Evolutionary conservation across 208 protist species (phyloP), one percentile per base, ranked within the genome.

Genomic region (Trypanosoma scelopori): DNA sequence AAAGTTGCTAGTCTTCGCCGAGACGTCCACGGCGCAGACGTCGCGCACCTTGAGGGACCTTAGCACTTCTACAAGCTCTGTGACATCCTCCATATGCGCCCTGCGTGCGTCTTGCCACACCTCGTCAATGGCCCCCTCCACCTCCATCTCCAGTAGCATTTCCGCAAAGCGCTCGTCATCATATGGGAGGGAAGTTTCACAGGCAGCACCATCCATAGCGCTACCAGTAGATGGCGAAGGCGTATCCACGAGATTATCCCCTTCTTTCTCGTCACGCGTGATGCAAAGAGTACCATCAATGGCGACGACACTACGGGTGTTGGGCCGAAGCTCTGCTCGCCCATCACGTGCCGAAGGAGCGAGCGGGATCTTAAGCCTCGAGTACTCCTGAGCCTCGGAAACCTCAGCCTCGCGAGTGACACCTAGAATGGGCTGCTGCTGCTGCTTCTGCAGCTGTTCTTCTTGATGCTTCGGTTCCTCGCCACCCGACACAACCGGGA

Each of bases 71-170:
- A 76, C 52, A 39, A 96, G 57, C 62, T 91, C 85, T 69, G 81
- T 79, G 37, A 92, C 87, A 64, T 96, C 91, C 71, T 93, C 88
- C 13, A 93, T 48, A 62, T 84, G 78, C 4, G 91, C 87, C 46
- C 76, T 81, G 25, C 70, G 62, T 3, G 70, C 60, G 68, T 96
- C 87, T 56, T 96, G 91, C 88, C 91, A 96, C 12, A 73, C 45
- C 35, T 96, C 87, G 71, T 93, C 91, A 69, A 96, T 85, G 18
- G 80, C 80, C 25, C 91, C 91, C 32, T 96, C 87, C 56, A 94
- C 87, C 63, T 94, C 87, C 91, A 96, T 96, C 61, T 92, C 56
- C n/a, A 96, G 74, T 43, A 96, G 45, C 74, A 77, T 91, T 47
- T 92, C 84, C 0, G 91, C 91, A 71, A 93, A 94, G 3, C 58